These are phyloP conservation scores for Hyphodiscus hymeniophilus DNA, from an alignment of 495 filamentous ascomycete species.

Conservation along the genomic window DNA sequence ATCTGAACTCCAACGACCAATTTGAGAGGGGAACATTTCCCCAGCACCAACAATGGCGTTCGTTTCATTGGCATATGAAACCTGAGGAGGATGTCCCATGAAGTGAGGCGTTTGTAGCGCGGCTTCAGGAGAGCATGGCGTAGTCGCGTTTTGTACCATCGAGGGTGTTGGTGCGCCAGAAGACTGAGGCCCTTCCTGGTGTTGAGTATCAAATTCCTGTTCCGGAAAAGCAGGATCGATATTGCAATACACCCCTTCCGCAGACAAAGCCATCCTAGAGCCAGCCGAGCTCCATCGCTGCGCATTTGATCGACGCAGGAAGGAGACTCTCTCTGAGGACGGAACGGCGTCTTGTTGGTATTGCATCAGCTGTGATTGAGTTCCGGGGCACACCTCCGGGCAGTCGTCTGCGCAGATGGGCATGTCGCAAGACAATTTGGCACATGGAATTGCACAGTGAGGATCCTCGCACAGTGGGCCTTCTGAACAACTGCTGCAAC, in stretches of 20 bases:
- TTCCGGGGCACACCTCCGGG: slow-evolving; percentile 6
- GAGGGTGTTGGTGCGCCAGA: slow-evolving; percentile 9
- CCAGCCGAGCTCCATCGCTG: too few species aligned
- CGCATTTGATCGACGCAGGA: too few species aligned
- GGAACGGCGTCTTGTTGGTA: neutral
- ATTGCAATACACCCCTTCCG: neutral
- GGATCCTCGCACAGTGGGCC: slow-evolving; percentile 15
- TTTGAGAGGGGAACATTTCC: neutral
- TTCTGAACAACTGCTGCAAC: slow-evolving; percentile 22
- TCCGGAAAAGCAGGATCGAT: slow-evolving; percentile 4
- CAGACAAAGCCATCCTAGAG: too few species aligned
- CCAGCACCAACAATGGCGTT: slow-evolving; percentile 3
- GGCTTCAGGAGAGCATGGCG: slow-evolving; percentile 4
- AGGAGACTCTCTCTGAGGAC: neutral
- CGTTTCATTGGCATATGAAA: neutral
- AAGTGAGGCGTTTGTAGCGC: slow-evolving; percentile 6
- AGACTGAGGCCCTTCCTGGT: slow-evolving; percentile 1
- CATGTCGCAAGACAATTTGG: slow-evolving; percentile 2
- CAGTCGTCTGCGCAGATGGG: slow-evolving; percentile 8
- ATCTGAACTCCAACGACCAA: slow-evolving; percentile 2
- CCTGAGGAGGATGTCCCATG: neutral
- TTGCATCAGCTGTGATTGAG: neutral
- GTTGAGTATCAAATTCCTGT: neutral
- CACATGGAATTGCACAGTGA: slow-evolving; percentile 15
- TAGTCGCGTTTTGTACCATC: slow-evolving; percentile 6